These are phyloP conservation scores for Pterocarpus macrocarpus DNA, from an alignment of 306 rosid species.

Conservation along the genomic window DNA sequence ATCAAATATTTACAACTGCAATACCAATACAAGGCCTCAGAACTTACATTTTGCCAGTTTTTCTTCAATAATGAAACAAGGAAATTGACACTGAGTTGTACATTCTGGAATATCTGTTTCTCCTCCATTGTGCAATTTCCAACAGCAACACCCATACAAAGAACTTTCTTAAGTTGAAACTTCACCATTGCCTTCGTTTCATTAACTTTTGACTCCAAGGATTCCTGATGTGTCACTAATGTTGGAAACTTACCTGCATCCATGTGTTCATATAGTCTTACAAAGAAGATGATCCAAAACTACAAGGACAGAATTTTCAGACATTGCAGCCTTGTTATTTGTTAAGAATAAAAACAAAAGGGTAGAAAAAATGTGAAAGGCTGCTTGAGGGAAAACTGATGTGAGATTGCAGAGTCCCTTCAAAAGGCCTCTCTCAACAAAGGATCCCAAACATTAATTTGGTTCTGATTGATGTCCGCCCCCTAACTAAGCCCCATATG, in stretches of 20 bases:
- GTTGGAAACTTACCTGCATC: slow-evolving; percentile 71
- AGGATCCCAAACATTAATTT: not conserved
- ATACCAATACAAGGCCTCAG: not conserved
- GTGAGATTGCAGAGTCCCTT: slow-evolving; percentile 16
- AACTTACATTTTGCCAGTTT: slow-evolving; percentile 77
- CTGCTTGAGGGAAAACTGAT: slow-evolving; percentile 9
- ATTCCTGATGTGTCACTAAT: slow-evolving; percentile 72
- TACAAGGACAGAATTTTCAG: not conserved
- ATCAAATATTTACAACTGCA: not conserved
- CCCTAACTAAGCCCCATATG: slow-evolving; percentile 42
- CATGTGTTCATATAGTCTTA: not conserved
- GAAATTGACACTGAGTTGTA: slow-evolving; percentile 71
- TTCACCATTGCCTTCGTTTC: slow-evolving; percentile 75
- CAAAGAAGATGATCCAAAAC: slow-evolving; percentile 2
- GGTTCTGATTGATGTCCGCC: slow-evolving; percentile 38
- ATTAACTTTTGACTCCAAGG: slow-evolving; percentile 67
- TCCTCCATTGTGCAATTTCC: slow-evolving; percentile 74
- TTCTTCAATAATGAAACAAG: slow-evolving; percentile 74
- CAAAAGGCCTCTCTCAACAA: slow-evolving; percentile 39
- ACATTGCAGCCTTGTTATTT: not conserved
- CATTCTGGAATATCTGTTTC: slow-evolving; percentile 80
- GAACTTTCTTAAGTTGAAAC: slow-evolving; percentile 76
- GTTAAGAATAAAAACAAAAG: not conserved
- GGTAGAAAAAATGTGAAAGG: not conserved
- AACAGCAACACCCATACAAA: slow-evolving; percentile 77